Evolutionary conservation across 2,329 filamentous ascomycete genomes (phyloP), one percentile per base, ranked within the genome.

Genomic region (Arthrobotrys iridis): DNA sequence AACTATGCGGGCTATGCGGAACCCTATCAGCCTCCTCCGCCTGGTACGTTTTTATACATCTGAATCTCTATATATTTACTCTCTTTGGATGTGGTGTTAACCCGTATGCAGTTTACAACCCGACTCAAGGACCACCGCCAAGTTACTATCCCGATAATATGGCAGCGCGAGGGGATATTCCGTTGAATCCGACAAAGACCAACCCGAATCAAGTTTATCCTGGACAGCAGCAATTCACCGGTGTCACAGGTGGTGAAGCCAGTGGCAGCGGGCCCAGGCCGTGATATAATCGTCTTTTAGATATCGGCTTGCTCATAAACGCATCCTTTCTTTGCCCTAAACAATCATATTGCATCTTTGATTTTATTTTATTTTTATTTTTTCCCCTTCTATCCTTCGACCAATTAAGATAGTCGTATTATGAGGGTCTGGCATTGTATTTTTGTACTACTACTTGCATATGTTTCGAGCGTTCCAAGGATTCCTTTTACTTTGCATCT

Each of bases 1-100:
- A 75, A 75, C 46, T 68, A 75, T 37, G 63, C 57, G 15, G 71
- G 71, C 5, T 75, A 75, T 24, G 71, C 71, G 20, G 63, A 75
- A 18, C 63, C 71, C 22, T 75, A 68, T 35, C 71, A 75, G 45
- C 57, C 71, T 22, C 71, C 71, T 35, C 71, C 71, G 28, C 71
- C 71, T 50, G 63, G 71, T 75, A 64, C 13, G 63, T 58, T 37
- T 22, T 30, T 0, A 20, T 15, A 37, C n/a, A 3, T 3, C 28
- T 1, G 15, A 24, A 20, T 22, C n/a, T 22, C 13, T 28, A 13
- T 59, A 11, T 18, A 13, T 45, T 30, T 55, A 33, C 8, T 24
- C 4, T n/a, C 52, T 15, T 37, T 55, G 8, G 18, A 26, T 40
- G 52, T 10, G 28, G 13, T 35, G 46, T 52, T 65, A 30, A 67